Evolutionary conservation across 176 grass and related monocot genomes (phyloP), one percentile per base, ranked within the genome.

Genomic region (Leersia perrieri): DNA sequence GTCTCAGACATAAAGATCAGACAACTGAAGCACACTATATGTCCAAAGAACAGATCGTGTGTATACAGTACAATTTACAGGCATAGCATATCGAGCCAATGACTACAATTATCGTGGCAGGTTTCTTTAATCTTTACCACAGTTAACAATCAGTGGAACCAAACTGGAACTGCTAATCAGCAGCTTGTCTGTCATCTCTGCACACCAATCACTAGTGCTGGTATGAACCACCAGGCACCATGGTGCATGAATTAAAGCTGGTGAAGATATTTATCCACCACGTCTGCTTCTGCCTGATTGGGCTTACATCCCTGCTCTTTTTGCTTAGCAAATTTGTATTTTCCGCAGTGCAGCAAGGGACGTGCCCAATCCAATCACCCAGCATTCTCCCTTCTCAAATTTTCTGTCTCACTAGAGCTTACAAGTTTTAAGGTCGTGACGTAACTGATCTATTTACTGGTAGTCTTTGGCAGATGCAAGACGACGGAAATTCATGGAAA

Each of bases 401-500:
- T 58, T 10, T 72, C 63, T 81, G 76, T 14, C 22, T 23, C 73
- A 45, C 14, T 60, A 29, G 64, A 40, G 2, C 0, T 81, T 33
- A 25, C 72, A 60, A 42, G 11, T 61, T 77, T 60, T 25, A 22
- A 35, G 66, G 67, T 82, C 60, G 57, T 1, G 49, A 25, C 7
- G 16, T 82, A 5, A 70, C 23, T 3, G 81, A 86, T 86, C 66
- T 85, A 41, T 79, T 89, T 1, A 11, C 11, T 36, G 64, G 57
- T 41, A 79, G 78, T 76, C 86, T 89, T 70, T 73, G 63, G 57
- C 96, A 98, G 70, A 98, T 89, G 64, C 92, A 98, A 45, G 92
- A 73, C 53, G 86, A 91, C 39, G 96, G 96, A 73, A 93, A 95
- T 73, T 98, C 96, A 89, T 95, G 86, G 32, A 98, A 95, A 45